A percentile compares a stretch with the other conserved stretches of the same genome.
phyloP scores from a whole-genome alignment of 345 rosid genomes.

The Eucalyptus tenuipes region DNA sequence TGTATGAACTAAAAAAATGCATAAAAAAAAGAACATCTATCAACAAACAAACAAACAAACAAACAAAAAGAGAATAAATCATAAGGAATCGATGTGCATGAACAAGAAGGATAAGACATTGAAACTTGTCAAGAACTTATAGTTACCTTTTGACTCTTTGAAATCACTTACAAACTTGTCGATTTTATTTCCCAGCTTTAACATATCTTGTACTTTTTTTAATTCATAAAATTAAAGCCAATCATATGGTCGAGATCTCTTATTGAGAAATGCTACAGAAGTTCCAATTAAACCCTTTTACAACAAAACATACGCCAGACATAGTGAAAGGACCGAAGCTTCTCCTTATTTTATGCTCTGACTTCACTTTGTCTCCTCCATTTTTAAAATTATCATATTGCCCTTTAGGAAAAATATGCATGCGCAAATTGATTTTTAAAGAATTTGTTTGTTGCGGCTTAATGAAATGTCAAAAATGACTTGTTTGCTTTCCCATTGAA shows the following conservation, averaged over 20 bases:
- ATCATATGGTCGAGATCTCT: background rate
- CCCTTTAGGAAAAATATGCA: background rate
- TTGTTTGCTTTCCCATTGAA: background rate
- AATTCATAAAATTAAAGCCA: background rate
- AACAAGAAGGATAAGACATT: too few relatives aligned
- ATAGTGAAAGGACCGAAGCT: background rate
- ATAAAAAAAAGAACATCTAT: background rate
- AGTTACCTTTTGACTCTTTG: background rate
- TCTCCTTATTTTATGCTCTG: background rate
- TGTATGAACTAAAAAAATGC: background rate
- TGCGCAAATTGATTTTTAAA: background rate
- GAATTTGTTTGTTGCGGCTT: background rate
- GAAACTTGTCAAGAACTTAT: background rate
- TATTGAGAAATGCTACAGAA: background rate
- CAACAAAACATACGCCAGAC: background rate
- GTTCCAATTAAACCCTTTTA: background rate
- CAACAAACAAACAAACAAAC: too few relatives aligned
- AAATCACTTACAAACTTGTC: background rate
- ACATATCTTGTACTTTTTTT: background rate
- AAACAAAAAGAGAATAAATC: background rate
- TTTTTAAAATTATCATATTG: background rate
- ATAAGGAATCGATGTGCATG: background rate
- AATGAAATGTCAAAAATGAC: background rate
- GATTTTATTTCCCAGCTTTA: background rate
- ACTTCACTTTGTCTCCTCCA: background rate